Base-by-base conservation (phyloP, 2,329 filamentous ascomycete species). In the Diaporthe sp. region DNA sequence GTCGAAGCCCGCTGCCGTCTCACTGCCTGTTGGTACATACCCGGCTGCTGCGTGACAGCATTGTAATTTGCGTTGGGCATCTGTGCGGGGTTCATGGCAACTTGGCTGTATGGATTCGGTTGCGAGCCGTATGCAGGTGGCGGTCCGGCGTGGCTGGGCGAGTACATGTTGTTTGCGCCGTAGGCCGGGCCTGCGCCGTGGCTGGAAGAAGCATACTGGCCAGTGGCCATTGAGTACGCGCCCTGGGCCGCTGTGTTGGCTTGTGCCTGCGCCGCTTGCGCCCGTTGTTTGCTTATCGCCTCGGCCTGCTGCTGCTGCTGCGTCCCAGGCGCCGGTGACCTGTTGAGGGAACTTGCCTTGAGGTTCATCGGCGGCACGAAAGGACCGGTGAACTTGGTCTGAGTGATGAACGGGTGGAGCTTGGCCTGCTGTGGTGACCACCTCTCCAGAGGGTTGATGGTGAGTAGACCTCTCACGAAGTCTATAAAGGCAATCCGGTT, bases 391-490 rank as follows among this genome's bases (percentile, higher is more conserved):
- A 94, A 99, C 87, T 98, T 99, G 82, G 97, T 94, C 82, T 99
- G 97, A 0, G 97, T 99, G 82, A 99, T 99, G 84, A 99, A 99
- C 0, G 97, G 97, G 82, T 99, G 97, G 76, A 98, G 87, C 82
- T 98, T 98, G 46, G 97, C 97, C 85, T 99, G 97, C 81, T 98
- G 96, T 9, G 97, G 97, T 5, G 97, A 98, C 97, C 97, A 99
- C 83, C 97, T 89, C 85, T 99, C 97, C 46, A 99, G 89, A 4
- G 97, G 97, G 82, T 98, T 99, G 82, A 98, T 97, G 76, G 94
- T 98, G 74, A 99, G 87, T 53, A 99, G 86, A 19, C 97, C 97
- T 78, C 97, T 92, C 34, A 98, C 97, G 81, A 99, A 99, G 84
- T 99, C 97, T 82, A 98, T 99, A 81, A 99, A 99, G 6, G 97